These are phyloP conservation scores for Saccharomyces jurei DNA, from an alignment of 805 yeast genomes.

Conservation along the genomic window DNA sequence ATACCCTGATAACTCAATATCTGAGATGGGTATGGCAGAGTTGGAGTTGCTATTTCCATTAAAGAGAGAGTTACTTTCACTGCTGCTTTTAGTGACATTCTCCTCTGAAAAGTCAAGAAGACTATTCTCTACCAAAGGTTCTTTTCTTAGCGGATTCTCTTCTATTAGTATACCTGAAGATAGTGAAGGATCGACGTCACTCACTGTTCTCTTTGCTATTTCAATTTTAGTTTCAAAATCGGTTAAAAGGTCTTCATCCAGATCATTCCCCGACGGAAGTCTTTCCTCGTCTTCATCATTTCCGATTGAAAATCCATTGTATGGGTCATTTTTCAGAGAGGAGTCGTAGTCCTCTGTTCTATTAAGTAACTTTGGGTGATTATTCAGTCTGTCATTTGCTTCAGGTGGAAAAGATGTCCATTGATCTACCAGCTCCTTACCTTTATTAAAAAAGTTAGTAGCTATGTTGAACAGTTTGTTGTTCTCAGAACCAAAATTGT, in stretches of 20 bases:
- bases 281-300: conserved; percentile 5
- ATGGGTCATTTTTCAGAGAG: background rate
- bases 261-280: conserved; percentile 2
- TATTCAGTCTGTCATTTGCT: conserved; percentile 13
- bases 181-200: background rate
- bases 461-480: conserved; percentile 21
- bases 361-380: background rate
- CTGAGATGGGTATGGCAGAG: conserved; percentile 15
- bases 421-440: conserved; percentile 27
- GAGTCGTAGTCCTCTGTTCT: background rate
- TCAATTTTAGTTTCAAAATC: conserved; percentile 4
- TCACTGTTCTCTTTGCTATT: background rate
- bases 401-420: conserved; percentile 15
- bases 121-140: background rate
- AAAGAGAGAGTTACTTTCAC: background rate
- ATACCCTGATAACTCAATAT: conserved; percentile 32
- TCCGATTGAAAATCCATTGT: background rate
- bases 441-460: conserved; percentile 23
- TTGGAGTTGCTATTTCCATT: background rate
- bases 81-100: conserved; percentile 13
- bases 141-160: conserved; percentile 5
- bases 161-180: background rate
- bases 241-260: background rate
- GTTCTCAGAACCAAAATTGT: conserved; percentile 1
- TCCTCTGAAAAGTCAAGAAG: background rate